Conservation (phyloP, 2,329 filamentous ascomycete genomes). For the Aspergillus sp. region DNA sequence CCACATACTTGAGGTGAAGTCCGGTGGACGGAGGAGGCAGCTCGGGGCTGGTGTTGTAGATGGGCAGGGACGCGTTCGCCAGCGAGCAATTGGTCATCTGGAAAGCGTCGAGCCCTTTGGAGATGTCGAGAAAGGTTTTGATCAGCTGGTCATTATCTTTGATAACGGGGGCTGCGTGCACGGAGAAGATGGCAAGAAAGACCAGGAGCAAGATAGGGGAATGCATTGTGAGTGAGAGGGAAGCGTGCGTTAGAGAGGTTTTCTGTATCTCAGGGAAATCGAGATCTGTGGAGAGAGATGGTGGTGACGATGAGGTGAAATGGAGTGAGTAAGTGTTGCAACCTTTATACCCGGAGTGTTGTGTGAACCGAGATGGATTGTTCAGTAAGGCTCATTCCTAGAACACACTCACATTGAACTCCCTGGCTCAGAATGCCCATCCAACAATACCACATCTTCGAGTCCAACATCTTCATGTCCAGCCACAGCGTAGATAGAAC, state of each 20-base stretch:
- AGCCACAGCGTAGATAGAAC: neutral
- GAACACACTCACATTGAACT: neutral
- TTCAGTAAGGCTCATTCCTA: neutral
- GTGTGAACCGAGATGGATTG: neutral
- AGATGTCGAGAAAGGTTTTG: neutral
- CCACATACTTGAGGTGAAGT: slow-evolving; percentile 43
- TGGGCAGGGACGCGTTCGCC: slow-evolving; percentile 10
- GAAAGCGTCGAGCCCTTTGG: neutral
- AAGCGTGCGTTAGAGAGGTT: neutral
- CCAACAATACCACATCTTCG: neutral
- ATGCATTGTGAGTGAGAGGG: neutral
- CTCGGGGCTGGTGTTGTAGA: slow-evolving; percentile 16
- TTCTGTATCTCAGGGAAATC: no score
- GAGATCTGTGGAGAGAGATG: neutral
- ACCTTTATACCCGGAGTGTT: neutral
- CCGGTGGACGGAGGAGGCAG: slow-evolving; percentile 30
- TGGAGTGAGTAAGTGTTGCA: neutral
- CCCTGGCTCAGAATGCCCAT: neutral
- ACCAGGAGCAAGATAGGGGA: neutral
- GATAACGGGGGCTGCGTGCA: neutral
- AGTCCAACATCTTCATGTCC: neutral
- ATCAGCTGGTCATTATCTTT: neutral
- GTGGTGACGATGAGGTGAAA: neutral
- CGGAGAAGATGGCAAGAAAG: neutral
- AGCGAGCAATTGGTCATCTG: slow-evolving; percentile 22